Percentiles rank a stretch among this genome's conserved stretches.
phyloP scores from a whole-genome alignment of 345 rosid species.

The Citropsis articulata region DNA sequence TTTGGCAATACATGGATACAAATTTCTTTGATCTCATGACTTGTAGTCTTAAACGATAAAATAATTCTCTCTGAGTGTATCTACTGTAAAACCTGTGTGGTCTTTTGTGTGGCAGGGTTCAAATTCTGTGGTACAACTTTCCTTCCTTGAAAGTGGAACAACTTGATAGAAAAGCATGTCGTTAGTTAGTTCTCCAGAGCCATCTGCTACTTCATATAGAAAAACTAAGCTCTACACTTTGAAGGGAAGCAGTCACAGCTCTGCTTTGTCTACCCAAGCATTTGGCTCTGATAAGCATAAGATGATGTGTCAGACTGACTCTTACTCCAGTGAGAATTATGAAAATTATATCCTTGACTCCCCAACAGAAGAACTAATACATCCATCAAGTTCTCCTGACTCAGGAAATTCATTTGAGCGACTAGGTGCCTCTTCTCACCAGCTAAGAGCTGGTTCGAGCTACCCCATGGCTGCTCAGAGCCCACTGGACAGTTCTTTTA shows the following conservation, averaged over 20 bases:
- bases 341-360: conserved; percentile 82
- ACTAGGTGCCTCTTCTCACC: conserved; percentile 42
- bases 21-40: background rate
- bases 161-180: conserved; percentile 47
- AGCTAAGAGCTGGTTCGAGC: conserved; percentile 42
- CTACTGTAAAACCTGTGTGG: background rate
- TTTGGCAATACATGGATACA: background rate
- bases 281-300: conserved; percentile 52
- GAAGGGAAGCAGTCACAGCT: conserved; percentile 39
- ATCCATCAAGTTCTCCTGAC: conserved; percentile 49
- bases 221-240: conserved; percentile 54
- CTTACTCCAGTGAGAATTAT: conserved; percentile 66
- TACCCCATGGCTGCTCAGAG: conserved; percentile 41
- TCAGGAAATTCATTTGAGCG: conserved; percentile 52
- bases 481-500: conserved; percentile 34
- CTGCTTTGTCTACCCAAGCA: conserved; percentile 42
- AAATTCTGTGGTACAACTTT: conserved; percentile 1
- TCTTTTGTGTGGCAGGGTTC: conserved; percentile 27
- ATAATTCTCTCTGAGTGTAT: background rate
- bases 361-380: conserved; percentile 52
- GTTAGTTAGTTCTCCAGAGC: conserved; percentile 60
- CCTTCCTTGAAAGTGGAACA: conserved; percentile 18
- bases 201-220: conserved; percentile 47
- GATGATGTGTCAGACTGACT: conserved; percentile 48
- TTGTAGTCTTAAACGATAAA: background rate